Evolutionary conservation across 2,329 filamentous ascomycete species (phyloP).

Genomic region (Cryoendolithus antarcticus): DNA sequence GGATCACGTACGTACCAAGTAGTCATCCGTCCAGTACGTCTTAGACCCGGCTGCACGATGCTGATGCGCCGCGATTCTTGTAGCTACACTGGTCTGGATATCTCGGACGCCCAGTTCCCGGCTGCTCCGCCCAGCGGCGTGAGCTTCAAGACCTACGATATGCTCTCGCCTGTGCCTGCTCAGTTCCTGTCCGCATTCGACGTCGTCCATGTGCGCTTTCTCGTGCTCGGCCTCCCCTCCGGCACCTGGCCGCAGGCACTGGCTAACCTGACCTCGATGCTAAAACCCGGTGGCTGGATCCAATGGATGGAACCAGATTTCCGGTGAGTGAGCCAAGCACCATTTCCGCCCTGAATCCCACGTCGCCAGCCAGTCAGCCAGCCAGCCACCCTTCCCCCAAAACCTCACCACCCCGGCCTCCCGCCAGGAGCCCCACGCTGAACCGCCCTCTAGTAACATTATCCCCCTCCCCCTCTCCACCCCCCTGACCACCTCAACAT

Average conservation of each 20-base stretch:
- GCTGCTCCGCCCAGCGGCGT: neutral
- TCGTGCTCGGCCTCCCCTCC: slow-evolving; percentile 9
- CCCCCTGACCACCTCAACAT: no score
- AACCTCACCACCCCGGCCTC: no score
- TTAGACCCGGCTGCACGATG: no score
- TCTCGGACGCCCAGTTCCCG: slow-evolving; percentile 12
- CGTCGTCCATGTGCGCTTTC: slow-evolving; percentile 12
- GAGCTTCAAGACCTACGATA: slow-evolving; percentile 7
- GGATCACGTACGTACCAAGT: no score
- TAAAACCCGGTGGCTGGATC: slow-evolving; percentile 13
- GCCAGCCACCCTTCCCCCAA: no score
- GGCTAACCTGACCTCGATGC: slow-evolving; percentile 6
- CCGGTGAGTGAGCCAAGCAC: neutral
- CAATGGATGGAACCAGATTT: slow-evolving; percentile 14
- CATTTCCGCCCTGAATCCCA: no score
- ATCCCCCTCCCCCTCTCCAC: no score
- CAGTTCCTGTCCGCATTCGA: slow-evolving; percentile 8
- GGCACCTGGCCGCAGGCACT: slow-evolving; percentile 9
- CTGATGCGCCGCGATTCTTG: neutral
- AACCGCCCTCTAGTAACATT: no score
- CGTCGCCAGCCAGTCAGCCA: no score
- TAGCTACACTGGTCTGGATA: slow-evolving; percentile 10
- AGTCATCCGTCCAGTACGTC: no score
- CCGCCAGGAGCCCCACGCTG: no score
- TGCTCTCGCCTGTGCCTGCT: slow-evolving; percentile 9